These are phyloP conservation scores for Tetrastigma voinierianum DNA, from an alignment of 164 flowering plant species.

Conservation along the genomic window DNA sequence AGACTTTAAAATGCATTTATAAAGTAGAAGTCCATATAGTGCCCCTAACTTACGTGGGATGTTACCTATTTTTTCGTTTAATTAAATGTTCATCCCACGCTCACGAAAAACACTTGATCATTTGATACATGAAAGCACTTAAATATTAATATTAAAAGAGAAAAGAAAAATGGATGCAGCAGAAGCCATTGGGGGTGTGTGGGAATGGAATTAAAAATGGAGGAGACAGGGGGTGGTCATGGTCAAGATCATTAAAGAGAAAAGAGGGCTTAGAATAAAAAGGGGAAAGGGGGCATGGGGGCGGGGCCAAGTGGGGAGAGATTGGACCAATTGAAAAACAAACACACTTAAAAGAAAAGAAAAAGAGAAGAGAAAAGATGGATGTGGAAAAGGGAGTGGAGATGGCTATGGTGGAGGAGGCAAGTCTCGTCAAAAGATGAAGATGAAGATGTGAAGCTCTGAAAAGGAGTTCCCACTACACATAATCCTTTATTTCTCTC, in stretches of 20 bases:
- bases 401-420: constrained; percentile 23
- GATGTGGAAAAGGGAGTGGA: not conserved
- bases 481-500: not conserved
- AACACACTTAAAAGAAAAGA: not conserved
- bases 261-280: constrained; percentile 1
- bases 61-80: too few relatives aligned
- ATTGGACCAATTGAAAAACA: not conserved
- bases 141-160: too few relatives aligned
- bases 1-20: too few relatives aligned
- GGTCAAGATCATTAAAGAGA: not conserved
- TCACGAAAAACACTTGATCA: too few relatives aligned
- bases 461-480: constrained; percentile 40
- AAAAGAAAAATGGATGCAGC: too few relatives aligned
- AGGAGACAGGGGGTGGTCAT: too few relatives aligned
- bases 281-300: constrained; percentile 3
- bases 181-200: too few relatives aligned
- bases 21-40: too few relatives aligned
- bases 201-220: too few relatives aligned
- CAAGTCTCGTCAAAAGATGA: constrained; percentile 38
- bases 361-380: not conserved
- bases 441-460: constrained; percentile 30
- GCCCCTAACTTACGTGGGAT: too few relatives aligned
- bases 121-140: too few relatives aligned
- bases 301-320: constrained; percentile 4
- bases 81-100: too few relatives aligned